Conservation (phyloP, 2,329 filamentous ascomycete species). For the Didymella segeticola region DNA sequence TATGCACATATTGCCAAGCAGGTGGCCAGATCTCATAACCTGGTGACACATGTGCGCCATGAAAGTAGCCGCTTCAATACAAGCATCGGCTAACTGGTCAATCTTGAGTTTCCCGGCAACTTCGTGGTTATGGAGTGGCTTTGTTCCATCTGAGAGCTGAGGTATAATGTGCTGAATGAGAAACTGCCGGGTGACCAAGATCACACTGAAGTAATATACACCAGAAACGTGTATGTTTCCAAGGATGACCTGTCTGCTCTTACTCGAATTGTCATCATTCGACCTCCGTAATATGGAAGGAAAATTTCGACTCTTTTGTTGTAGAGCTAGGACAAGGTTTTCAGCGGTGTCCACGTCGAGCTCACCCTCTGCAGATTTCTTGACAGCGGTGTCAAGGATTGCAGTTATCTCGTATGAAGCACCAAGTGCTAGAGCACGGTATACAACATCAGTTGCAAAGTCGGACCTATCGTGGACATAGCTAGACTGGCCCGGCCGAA, state of each 20-base stretch:
- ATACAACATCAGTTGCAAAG: slow-evolving; percentile 1
- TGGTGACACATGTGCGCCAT: slow-evolving; percentile 63
- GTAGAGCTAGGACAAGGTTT: slow-evolving; percentile 26
- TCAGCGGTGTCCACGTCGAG: slow-evolving; percentile 21
- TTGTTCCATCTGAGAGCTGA: slow-evolving; percentile 16
- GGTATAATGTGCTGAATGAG: slow-evolving; percentile 58
- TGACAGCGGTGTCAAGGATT: slow-evolving; percentile 20
- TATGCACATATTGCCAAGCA: slow-evolving; percentile 65
- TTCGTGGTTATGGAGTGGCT: slow-evolving; percentile 37
- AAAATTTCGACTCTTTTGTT: slow-evolving; percentile 55
- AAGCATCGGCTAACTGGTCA: slow-evolving; percentile 58
- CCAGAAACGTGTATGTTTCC: slow-evolving; percentile 64
- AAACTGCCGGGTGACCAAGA: slow-evolving; percentile 63
- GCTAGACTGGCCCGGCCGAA: slow-evolving; percentile 18
- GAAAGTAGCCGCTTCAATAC: slow-evolving; percentile 63
- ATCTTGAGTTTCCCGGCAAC: slow-evolving; percentile 33
- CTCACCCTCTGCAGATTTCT: slow-evolving; percentile 15
- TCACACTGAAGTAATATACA: slow-evolving; percentile 66
- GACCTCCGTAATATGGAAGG: slow-evolving; percentile 44
- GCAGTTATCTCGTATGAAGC: slow-evolving; percentile 34
- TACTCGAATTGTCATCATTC: slow-evolving; percentile 20
- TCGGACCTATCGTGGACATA: slow-evolving; percentile 10
- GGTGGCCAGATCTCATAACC: slow-evolving; percentile 52
- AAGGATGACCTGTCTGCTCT: slow-evolving; percentile 49
- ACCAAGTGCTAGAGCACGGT: slow-evolving; percentile 23